These are phyloP conservation scores for Cryphonectria japonica DNA, from an alignment of 2,329 filamentous ascomycete genomes.

Conservation along the genomic window DNA sequence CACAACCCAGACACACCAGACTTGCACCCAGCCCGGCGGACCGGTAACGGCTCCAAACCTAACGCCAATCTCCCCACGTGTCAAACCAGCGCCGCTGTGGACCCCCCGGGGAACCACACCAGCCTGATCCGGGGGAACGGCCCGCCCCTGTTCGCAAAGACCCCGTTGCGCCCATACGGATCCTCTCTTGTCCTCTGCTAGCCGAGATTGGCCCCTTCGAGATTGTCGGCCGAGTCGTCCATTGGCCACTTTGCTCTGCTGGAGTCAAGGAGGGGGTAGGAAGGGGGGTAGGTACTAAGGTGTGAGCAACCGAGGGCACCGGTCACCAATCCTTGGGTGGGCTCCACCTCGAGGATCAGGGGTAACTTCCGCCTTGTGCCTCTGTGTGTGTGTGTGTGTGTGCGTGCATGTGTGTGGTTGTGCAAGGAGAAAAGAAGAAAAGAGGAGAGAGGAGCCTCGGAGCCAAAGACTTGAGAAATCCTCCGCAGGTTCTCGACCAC, in stretches of 20 bases:
- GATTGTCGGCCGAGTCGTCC: slow-evolving; percentile 12
- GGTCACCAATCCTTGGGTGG: slow-evolving; percentile 1
- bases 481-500: slow-evolving; percentile 7
- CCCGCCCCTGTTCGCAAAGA: slow-evolving; percentile 4
- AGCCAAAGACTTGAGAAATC: slow-evolving; percentile 2
- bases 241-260: slow-evolving; percentile 1
- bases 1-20: slow-evolving; percentile 1
- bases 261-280: neutral
- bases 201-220: slow-evolving; percentile 14
- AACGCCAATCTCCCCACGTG: slow-evolving; percentile 10
- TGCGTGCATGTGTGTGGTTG: neutral
- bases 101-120: slow-evolving; percentile 13
- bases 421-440: neutral
- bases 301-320: slow-evolving; percentile 2
- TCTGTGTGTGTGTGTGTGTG: no score
- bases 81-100: slow-evolving; percentile 7
- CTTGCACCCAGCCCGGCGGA: slow-evolving; percentile 13
- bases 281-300: neutral
- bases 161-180: slow-evolving; percentile 5
- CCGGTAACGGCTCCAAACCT: slow-evolving; percentile 8
- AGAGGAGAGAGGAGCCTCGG: slow-evolving; percentile 3
- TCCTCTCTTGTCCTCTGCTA: neutral
- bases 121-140: slow-evolving; percentile 11
- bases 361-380: neutral
- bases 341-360: slow-evolving; percentile 17